Conservation (phyloP, 495 filamentous ascomycete genomes). For the Chaetomium tenue region DNA sequence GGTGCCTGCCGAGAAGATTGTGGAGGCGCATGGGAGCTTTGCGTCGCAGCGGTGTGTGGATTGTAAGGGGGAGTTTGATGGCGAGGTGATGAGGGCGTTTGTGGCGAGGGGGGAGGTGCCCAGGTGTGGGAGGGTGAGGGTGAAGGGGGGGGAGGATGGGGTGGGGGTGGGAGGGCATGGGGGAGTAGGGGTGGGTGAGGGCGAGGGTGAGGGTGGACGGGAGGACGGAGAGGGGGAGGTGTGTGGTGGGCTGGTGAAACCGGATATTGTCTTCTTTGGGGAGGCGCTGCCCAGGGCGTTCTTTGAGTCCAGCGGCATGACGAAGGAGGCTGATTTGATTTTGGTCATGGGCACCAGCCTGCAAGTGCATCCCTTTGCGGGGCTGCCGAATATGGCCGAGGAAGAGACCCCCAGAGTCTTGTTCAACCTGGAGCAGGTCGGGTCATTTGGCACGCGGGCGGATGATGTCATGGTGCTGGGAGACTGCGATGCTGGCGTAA, state of each 20-base stretch:
- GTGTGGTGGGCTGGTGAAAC: slow-evolving; percentile 86
- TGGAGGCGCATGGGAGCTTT: slow-evolving; percentile 96
- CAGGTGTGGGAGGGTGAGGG: slow-evolving; percentile 48
- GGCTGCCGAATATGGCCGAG: slow-evolving; percentile 62
- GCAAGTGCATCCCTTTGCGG: slow-evolving; percentile 84
- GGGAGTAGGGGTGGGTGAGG: not conserved
- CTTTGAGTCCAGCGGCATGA: slow-evolving; percentile 55
- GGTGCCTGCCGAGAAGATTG: slow-evolving; percentile 72
- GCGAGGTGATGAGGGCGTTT: slow-evolving; percentile 65
- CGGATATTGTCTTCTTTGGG: slow-evolving; percentile 95
- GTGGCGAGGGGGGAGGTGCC: slow-evolving; percentile 66
- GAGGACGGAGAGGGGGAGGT: not conserved
- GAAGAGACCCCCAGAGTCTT: slow-evolving; percentile 70
- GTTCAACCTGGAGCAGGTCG: slow-evolving; percentile 85
- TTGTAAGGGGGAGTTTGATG: slow-evolving; percentile 69
- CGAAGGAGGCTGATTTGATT: slow-evolving; percentile 68
- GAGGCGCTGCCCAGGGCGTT: slow-evolving; percentile 70
- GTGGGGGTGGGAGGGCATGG: not conserved
- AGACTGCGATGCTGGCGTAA: slow-evolving; percentile 76
- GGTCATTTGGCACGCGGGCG: slow-evolving; percentile 62
- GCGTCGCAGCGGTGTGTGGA: slow-evolving; percentile 87
- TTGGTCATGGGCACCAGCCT: slow-evolving; percentile 93
- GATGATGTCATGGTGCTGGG: slow-evolving; percentile 44
- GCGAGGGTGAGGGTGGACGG: not conserved
- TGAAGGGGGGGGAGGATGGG: not conserved